Evolutionary conservation across 345 rosid species (phyloP).

Genomic region (Cochlearia excelsa): DNA sequence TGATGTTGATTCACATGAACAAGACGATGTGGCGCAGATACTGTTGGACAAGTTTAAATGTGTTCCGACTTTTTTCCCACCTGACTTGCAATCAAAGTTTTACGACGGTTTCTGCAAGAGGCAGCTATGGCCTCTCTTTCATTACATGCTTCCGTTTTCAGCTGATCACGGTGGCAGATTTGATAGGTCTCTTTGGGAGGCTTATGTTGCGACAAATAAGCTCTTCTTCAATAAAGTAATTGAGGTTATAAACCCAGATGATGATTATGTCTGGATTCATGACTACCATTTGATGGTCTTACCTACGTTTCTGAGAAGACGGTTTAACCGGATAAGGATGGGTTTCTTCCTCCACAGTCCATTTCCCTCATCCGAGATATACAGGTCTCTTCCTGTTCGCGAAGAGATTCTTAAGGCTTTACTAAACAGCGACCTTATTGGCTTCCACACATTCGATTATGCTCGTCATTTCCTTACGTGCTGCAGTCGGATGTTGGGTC

Average conservation of each 20-base stretch:
- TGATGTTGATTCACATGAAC: constrained; percentile 34
- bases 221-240: constrained; percentile 39
- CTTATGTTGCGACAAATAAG: constrained; percentile 39
- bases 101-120: constrained; percentile 42
- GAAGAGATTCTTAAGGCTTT: constrained; percentile 42
- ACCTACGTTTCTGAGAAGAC: constrained; percentile 38
- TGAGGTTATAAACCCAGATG: constrained; percentile 40
- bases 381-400: constrained; percentile 41
- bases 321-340: constrained; percentile 41
- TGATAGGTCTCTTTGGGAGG: constrained; percentile 44
- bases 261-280: constrained; percentile 42
- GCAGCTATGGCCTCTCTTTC: constrained; percentile 41
- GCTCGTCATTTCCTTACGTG: constrained; percentile 59
- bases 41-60: constrained; percentile 39
- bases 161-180: constrained; percentile 43
- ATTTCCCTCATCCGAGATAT: constrained; percentile 41
- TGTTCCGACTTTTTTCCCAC: constrained; percentile 38
- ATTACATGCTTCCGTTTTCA: constrained; percentile 41
- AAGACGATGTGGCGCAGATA: constrained; percentile 41
- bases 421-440: constrained; percentile 41
- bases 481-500: constrained; percentile 43
- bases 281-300: constrained; percentile 45
- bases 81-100: constrained; percentile 36
- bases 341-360: constrained; percentile 42
- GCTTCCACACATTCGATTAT: constrained; percentile 71